phyloP scores from a whole-genome alignment of 495 filamentous ascomycete genomes.

The Platismatia glauca region DNA sequence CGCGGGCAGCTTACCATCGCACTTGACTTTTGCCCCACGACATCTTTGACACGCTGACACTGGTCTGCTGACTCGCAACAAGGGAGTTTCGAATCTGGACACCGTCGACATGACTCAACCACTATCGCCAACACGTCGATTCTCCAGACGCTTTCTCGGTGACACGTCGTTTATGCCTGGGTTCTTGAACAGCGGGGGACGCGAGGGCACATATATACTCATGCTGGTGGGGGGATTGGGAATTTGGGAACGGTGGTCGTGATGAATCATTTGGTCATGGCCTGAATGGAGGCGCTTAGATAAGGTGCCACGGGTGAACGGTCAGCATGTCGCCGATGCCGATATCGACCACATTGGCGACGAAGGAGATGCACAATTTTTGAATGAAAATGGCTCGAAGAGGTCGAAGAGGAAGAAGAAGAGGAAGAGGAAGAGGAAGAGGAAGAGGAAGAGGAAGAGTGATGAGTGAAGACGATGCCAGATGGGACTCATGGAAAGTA shows the following conservation, averaged over 20 bases:
- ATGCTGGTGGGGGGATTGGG: background rate
- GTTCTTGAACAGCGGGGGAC: background rate
- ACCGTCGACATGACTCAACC: background rate
- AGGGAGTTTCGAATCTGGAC: conserved; percentile 51
- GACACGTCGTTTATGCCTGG: background rate
- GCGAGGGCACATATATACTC: background rate
- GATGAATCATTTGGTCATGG: background rate
- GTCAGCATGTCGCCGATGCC: background rate
- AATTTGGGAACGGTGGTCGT: background rate
- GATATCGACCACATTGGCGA: background rate
- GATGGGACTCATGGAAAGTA: background rate
- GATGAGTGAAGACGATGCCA: too few species aligned
- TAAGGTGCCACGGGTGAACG: background rate
- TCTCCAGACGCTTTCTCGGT: background rate
- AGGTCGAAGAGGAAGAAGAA: too few species aligned
- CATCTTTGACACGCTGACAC: conserved; percentile 91
- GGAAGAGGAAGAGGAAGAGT: too few species aligned
- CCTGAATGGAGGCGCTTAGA: background rate
- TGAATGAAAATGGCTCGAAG: too few species aligned
- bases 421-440: too few species aligned
- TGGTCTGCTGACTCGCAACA: conserved; percentile 81
- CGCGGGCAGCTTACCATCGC: conserved; percentile 87
- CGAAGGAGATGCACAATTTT: too few species aligned
- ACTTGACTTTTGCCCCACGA: conserved; percentile 87
- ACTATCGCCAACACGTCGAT: background rate